Conservation (phyloP, 2,329 filamentous ascomycete genomes). For the Aspergillus pseudoterreus region DNA sequence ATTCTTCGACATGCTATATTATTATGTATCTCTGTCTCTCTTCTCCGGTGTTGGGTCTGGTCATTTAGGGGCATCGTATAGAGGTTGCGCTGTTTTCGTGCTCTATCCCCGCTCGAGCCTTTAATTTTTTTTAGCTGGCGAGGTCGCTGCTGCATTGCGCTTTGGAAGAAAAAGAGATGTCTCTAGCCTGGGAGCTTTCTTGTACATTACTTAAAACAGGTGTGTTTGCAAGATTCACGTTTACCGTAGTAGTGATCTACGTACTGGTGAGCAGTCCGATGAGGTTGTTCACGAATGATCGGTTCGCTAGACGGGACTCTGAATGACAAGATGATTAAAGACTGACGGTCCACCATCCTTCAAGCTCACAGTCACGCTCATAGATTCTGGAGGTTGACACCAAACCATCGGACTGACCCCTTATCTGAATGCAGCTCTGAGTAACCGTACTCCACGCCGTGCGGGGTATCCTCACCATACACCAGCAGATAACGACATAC, state of each 20-base stretch:
- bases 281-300: too few species aligned
- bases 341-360: too few species aligned
- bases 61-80: conserved; percentile 35
- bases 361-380: not conserved
- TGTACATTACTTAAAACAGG: conserved; percentile 34
- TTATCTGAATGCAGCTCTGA: too few species aligned
- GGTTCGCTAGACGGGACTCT: too few species aligned
- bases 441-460: too few species aligned
- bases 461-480: too few species aligned
- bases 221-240: conserved; percentile 16
- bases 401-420: too few species aligned
- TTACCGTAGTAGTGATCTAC: too few species aligned
- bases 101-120: conserved; percentile 21
- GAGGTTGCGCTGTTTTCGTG: conserved; percentile 24
- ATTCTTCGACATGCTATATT: conserved; percentile 13
- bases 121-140: not conserved
- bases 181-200: conserved; percentile 14
- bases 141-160: conserved; percentile 20
- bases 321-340: too few species aligned
- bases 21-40: conserved; percentile 29
- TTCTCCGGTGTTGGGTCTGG: conserved; percentile 38
- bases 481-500: too few species aligned
- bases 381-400: not conserved
- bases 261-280: too few species aligned
- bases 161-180: conserved; percentile 15